A percentile compares a stretch with the other conserved stretches of the same genome.
Evolutionary conservation across 441 rosid species (phyloP).

Genomic region (California macrophylla): DNA sequence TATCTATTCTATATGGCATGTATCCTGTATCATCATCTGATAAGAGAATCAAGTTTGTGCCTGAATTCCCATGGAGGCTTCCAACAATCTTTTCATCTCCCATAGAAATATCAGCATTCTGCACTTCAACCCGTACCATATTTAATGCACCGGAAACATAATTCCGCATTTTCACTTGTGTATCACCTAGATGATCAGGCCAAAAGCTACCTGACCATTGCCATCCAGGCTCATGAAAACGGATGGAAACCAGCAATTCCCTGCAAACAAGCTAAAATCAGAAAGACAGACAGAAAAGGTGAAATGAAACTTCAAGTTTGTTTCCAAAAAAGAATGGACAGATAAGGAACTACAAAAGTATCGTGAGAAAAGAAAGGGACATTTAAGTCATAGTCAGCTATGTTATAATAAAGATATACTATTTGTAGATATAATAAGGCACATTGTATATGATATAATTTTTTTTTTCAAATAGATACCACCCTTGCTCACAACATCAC

Average conservation of each 20-base stretch:
- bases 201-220: constrained; percentile 96
- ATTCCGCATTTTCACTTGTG: constrained; percentile 87
- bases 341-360: neutral
- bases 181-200: constrained; percentile 92
- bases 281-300: neutral
- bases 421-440: neutral
- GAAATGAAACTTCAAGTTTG: neutral
- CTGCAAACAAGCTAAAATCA: constrained; percentile 35
- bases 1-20: constrained; percentile 96
- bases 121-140: constrained; percentile 91
- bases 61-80: constrained; percentile 67
- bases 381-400: neutral
- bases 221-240: constrained; percentile 92
- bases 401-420: neutral
- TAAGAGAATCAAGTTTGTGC: constrained; percentile 80
- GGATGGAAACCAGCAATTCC: constrained; percentile 73
- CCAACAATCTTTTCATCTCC: constrained; percentile 71
- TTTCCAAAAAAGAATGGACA: neutral
- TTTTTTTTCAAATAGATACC: neutral
- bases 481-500: neutral
- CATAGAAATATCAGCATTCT: constrained; percentile 73
- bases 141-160: constrained; percentile 51
- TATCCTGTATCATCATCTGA: constrained; percentile 90
- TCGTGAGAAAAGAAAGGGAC: neutral
- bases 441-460: neutral